Conservation (phyloP, 2,329 filamentous ascomycete genomes). For the Aspergillus felis region DNA sequence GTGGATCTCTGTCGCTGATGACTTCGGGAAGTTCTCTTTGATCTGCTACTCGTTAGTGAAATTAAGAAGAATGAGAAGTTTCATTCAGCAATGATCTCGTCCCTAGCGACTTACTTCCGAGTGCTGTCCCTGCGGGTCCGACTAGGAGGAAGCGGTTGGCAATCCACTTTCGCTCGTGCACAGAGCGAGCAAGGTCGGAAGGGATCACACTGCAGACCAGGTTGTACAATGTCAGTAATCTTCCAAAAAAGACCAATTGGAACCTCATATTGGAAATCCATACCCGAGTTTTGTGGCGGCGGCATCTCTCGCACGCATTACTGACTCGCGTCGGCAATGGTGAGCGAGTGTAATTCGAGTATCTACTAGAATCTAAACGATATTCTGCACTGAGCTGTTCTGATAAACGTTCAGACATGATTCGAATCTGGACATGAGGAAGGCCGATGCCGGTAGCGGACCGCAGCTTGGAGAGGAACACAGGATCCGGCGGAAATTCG, state of each 20-base stretch:
- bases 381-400: too few relatives aligned
- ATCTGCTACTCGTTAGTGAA: not conserved
- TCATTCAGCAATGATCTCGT: not conserved
- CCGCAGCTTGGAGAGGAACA: too few relatives aligned
- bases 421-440: too few relatives aligned
- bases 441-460: too few relatives aligned
- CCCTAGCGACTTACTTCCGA: slow-evolving; percentile 9
- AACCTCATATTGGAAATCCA: not conserved
- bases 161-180: slow-evolving; percentile 24
- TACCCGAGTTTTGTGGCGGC: slow-evolving; percentile 30
- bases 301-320: slow-evolving; percentile 28
- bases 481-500: too few relatives aligned
- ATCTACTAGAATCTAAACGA: too few relatives aligned
- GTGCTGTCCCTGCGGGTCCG: slow-evolving; percentile 1
- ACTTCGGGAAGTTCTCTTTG: not conserved
- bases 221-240: not conserved
- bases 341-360: not conserved
- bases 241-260: not conserved
- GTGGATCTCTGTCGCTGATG: not conserved
- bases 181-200: slow-evolving; percentile 34
- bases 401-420: too few relatives aligned
- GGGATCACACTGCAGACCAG: slow-evolving; percentile 25
- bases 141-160: slow-evolving; percentile 7
- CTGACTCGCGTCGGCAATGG: slow-evolving; percentile 24
- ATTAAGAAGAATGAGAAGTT: not conserved